A percentile compares a stretch with the other conserved stretches of the same genome.
Evolutionary conservation across 192 early-diverging fungal species (phyloP).

Genomic region (Rhizophagus prolifer): DNA sequence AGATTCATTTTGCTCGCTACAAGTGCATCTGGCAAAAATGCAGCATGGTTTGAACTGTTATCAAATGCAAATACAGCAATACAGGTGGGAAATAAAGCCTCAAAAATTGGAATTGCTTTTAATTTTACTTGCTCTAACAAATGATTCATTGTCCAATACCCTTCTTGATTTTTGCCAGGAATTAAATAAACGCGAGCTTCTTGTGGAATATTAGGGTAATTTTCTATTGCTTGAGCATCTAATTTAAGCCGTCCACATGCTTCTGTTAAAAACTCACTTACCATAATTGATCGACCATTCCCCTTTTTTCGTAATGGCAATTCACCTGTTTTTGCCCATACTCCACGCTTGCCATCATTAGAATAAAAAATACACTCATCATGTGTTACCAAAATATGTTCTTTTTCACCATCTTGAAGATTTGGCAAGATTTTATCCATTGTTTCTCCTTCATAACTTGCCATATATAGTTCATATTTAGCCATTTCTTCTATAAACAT

Average conservation of each 20-base stretch:
- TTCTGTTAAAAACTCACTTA: constrained; percentile 7
- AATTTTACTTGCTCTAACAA: constrained; percentile 8
- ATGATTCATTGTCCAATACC: constrained; percentile 17
- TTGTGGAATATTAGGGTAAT: neutral
- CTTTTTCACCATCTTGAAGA: neutral
- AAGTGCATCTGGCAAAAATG: constrained; percentile 16
- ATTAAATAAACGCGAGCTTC: constrained; percentile 5
- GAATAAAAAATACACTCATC: constrained; percentile 10
- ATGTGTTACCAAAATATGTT: constrained; percentile 7
- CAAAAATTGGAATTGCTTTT: constrained; percentile 9
- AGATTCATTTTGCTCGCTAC: constrained; percentile 25
- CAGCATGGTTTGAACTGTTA: constrained; percentile 18
- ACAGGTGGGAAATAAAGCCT: constrained; percentile 2
- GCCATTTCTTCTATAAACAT: neutral
- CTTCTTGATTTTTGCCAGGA: constrained; percentile 5
- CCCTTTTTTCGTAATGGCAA: constrained; percentile 5
- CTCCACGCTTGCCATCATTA: neutral
- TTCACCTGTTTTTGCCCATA: neutral
- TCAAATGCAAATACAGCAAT: constrained; percentile 27
- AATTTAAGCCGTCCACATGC: neutral
- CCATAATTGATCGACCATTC: constrained; percentile 14
- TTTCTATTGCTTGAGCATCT: neutral
- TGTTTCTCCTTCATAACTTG: constrained; percentile 12
- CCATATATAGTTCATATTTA: neutral
- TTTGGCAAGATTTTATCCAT: neutral